Evolutionary conservation across 805 yeast genomes (phyloP), one percentile per base, ranked within the genome.

Genomic region (Zygosaccharomyces bailii): DNA sequence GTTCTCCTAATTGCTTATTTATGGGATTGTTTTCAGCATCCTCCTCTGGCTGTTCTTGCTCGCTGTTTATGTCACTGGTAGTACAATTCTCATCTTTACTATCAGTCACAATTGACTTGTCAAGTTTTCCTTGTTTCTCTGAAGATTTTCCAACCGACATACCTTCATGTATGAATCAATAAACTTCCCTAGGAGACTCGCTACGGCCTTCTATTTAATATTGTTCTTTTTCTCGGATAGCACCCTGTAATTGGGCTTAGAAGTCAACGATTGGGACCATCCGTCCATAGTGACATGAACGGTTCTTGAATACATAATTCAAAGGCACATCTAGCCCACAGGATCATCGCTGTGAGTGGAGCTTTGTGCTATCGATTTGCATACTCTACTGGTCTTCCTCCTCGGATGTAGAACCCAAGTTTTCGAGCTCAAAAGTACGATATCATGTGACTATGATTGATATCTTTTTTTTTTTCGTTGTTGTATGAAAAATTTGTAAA

Each of bases 211-310:
- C 21, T 35, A 14, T 14, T 35, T 7, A 13, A 4, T 35, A n/a
- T 14, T 13, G 17, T n/a, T n/a, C n/a, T n/a, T n/a, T n/a, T n/a
- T n/a, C n/a, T n/a, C n/a, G n/a, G n/a, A n/a, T n/a, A n/a, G n/a
- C n/a, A n/a, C n/a, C n/a, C n/a, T n/a, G 19, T 18, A 25, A 25
- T 32, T 17, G 19, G 14, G 14, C 14, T 27, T 27, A 11, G 31
- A n/a, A n/a, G n/a, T n/a, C n/a, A n/a, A n/a, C n/a, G n/a, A n/a
- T n/a, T n/a, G n/a, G n/a, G n/a, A n/a, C 4, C 14, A 4, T 9
- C 21, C 40, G 40, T 37, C 30, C 20, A 25, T 13, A 37, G 32
- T 37, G 40, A 37, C 17, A 24, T 7, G n/a, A 9, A n/a, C 13
- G 4, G n/a, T n/a, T n/a, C n/a, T n/a, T n/a, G n/a, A n/a, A n/a